Conservation (phyloP, 2,329 filamentous ascomycete genomes). For the Ceratocystis eucalypticola region DNA sequence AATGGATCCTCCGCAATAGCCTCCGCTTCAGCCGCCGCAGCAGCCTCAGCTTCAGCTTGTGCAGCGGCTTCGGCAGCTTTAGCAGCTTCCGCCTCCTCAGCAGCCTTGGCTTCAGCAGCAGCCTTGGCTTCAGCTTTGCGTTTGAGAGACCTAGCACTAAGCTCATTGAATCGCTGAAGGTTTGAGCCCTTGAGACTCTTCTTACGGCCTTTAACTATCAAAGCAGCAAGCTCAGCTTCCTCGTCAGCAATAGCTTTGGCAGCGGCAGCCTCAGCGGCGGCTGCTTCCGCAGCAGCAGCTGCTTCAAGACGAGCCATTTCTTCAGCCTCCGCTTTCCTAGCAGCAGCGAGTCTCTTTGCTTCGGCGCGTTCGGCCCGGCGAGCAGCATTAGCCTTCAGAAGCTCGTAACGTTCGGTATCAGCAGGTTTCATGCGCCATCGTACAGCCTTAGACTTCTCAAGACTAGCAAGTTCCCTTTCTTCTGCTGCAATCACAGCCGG, state of each 20-base stretch:
- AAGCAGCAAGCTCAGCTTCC: slow-evolving; percentile 7
- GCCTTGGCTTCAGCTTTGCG: slow-evolving; percentile 1
- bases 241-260: slow-evolving; percentile 6
- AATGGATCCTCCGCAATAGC: slow-evolving; percentile 7
- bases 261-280: not conserved
- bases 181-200: not conserved
- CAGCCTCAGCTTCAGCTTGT: slow-evolving; percentile 10
- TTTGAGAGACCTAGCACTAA: not conserved
- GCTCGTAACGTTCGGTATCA: slow-evolving; percentile 9
- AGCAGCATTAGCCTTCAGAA: slow-evolving; percentile 9
- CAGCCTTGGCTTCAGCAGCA: not conserved
- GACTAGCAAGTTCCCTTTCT: slow-evolving; percentile 10
- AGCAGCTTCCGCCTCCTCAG: not conserved
- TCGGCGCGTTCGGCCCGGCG: slow-evolving; percentile 14
- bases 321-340: not conserved
- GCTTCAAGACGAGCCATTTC: slow-evolving; percentile 5
- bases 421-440: slow-evolving; percentile 8
- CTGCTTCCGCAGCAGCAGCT: not conserved
- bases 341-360: slow-evolving; percentile 13
- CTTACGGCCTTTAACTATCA: not conserved
- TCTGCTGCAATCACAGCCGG: slow-evolving; percentile 13
- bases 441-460: slow-evolving; percentile 8
- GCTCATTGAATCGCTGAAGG: slow-evolving; percentile 2
- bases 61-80: slow-evolving; percentile 1
- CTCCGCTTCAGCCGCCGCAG: not conserved